phyloP scores from a whole-genome alignment of 139 green algal genomes.

The Tetradesmus obliquus region DNA sequence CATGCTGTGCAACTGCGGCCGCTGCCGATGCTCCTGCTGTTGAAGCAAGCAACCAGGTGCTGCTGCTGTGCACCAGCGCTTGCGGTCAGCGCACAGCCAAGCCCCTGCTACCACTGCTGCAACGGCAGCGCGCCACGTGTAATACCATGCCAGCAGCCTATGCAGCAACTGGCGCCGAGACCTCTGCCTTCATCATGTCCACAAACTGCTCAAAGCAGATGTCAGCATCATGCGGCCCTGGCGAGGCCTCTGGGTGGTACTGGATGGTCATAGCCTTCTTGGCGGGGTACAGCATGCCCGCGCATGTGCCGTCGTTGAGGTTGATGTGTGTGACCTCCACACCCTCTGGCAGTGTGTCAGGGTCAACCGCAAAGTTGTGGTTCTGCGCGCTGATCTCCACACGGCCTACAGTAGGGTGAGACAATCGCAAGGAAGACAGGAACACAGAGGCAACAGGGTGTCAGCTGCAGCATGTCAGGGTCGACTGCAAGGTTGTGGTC shows the following conservation, averaged over 20 bases:
- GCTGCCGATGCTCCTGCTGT: no score
- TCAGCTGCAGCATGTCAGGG: conserved; percentile 79
- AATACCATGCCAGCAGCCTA: background rate
- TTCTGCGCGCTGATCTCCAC: conserved; percentile 96
- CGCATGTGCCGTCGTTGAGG: conserved; percentile 99
- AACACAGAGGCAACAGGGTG: background rate
- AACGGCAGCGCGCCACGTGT: no score
- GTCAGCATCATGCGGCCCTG: conserved; percentile 97
- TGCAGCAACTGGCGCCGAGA: background rate
- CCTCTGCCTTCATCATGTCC: conserved; percentile 78
- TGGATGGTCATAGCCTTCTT: conserved; percentile 96
- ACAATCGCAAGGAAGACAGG: conserved; percentile 7
- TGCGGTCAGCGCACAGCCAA: background rate
- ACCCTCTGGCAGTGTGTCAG: conserved; percentile 82
- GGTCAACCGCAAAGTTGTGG: conserved; percentile 99
- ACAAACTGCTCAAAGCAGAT: conserved; percentile 94
- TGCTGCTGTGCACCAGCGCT: background rate
- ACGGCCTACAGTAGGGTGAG: conserved; percentile 65
- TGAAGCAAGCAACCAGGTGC: background rate
- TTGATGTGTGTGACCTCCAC: conserved; percentile 98
- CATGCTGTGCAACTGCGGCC: no score
- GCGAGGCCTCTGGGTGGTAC: conserved; percentile 98
- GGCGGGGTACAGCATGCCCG: conserved; percentile 76
- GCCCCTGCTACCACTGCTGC: no score
- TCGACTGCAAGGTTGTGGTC: conserved; percentile 99